phyloP scores from a whole-genome alignment of 805 yeast genomes.

The Teunomyces panamensis region DNA sequence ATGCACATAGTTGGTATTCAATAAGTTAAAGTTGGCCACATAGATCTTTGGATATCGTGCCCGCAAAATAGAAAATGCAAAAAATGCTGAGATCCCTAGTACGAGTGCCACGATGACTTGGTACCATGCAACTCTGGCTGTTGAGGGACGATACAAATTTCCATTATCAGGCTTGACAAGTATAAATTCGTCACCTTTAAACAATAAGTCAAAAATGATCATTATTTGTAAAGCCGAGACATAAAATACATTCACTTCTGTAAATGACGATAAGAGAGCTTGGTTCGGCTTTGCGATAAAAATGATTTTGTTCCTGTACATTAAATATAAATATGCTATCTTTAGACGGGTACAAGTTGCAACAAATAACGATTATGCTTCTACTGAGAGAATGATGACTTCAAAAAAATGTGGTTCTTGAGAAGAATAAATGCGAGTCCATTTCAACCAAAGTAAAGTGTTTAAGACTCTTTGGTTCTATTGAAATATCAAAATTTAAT shows the following conservation, averaged over 20 bases:
- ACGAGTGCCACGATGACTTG: slow-evolving; percentile 69
- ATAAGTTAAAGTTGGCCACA: slow-evolving; percentile 68
- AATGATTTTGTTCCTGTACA: no score
- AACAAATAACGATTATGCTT: no score
- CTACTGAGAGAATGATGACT: no score
- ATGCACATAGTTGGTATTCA: slow-evolving; percentile 40
- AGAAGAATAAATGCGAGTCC: no score
- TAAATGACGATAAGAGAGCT: background rate
- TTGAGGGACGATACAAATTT: slow-evolving; percentile 8
- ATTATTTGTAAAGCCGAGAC: background rate
- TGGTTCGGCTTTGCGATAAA: no score
- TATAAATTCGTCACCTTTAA: background rate
- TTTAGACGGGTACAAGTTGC: no score
- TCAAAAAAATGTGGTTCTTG: no score
- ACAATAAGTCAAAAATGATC: background rate
- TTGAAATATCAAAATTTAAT: no score
- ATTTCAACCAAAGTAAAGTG: no score
- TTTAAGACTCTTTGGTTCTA: no score
- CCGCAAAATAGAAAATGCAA: slow-evolving; percentile 67
- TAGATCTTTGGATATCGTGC: slow-evolving; percentile 77
- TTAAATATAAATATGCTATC: no score
- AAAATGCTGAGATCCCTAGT: slow-evolving; percentile 66
- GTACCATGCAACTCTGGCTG: slow-evolving; percentile 63
- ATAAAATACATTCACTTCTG: background rate
- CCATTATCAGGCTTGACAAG: background rate